Evolutionary conservation across 2,329 filamentous ascomycete species (phyloP).

Genomic region (Dactylellina leptospora): DNA sequence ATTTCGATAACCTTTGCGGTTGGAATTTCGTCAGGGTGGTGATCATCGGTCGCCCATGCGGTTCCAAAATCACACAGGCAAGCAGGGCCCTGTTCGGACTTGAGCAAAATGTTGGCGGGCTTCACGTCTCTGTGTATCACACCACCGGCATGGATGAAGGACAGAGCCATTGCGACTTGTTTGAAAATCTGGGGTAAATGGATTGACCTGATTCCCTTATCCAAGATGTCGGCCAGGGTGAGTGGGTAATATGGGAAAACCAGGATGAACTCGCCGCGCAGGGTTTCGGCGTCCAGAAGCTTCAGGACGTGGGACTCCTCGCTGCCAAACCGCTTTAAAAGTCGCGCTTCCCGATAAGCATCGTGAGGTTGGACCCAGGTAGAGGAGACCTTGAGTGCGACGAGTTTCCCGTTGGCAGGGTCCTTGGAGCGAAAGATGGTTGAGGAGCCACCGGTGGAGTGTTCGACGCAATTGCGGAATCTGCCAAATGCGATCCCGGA

Average conservation of each 20-base stretch:
- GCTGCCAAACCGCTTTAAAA: conserved; percentile 70
- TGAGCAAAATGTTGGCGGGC: conserved; percentile 83
- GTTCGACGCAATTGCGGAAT: conserved; percentile 64
- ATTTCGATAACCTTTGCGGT: conserved; percentile 86
- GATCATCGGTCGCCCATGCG: conserved; percentile 75
- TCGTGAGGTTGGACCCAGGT: conserved; percentile 82
- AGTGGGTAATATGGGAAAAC: conserved; percentile 84
- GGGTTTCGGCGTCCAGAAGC: conserved; percentile 74
- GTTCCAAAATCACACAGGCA: conserved; percentile 92
- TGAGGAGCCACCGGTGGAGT: conserved; percentile 75
- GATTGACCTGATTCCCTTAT: conserved; percentile 57
- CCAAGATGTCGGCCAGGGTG: conserved; percentile 75
- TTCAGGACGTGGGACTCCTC: conserved; percentile 69
- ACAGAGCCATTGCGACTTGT: conserved; percentile 62
- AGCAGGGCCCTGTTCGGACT: conserved; percentile 73
- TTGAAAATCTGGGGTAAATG: conserved; percentile 51
- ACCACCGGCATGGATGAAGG: conserved; percentile 74
- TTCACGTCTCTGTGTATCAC: conserved; percentile 96
- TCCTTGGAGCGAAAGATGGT: conserved; percentile 76
- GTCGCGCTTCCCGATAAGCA: conserved; percentile 78
- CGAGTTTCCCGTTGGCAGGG: conserved; percentile 62
- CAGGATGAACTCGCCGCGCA: conserved; percentile 75
- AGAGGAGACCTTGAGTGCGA: conserved; percentile 87
- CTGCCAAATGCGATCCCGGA: conserved; percentile 29
- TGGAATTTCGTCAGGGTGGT: conserved; percentile 70